Evolutionary conservation across 106 monocot species (phyloP), one percentile per base, ranked within the genome.

Genomic region (Posidonia australis): DNA sequence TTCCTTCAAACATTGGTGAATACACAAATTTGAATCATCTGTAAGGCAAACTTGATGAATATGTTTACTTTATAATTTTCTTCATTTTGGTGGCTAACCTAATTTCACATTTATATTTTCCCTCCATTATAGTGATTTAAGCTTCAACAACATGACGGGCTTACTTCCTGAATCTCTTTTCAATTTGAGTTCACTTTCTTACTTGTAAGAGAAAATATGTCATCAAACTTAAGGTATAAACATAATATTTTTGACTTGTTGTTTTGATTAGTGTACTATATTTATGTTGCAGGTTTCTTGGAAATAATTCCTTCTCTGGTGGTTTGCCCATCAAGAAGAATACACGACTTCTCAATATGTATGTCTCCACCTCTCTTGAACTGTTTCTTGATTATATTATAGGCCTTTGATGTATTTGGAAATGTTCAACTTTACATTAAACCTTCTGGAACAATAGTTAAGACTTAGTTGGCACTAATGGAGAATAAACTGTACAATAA

Each of bases 101-200:
- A 28, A 58, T 0, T 23, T 58, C 22, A 58, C 12, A 3, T 30
- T 45, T 45, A 27, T 13, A 3, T 30, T 22, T 24, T 63, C 36
- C 21, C 20, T 32, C 20, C 21, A 22, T 45, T 29, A 14, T n/a
- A 65, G 65, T 20, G 65, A 65, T 19, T 65, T 65, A 5, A 65
- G 65, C 48, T 65, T 94, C 76, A 94, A 94, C 76, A 94, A 89
- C 58, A 68, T 94, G 46, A 86, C 82, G 46, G 93, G 93, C 66
- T 5, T 24, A 60, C 27, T 94, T 72, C 89, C 89, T 18, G 63
- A 68, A 51, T 86, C 93, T 72, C 78, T 94, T 55, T 84, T 94
- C 75, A 94, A 76, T 64, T 67, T 82, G 65, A 67, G 55, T 67
- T 71, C 68, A 9, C 80, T 94, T 19, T 51, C 5, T 7, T 71